Percentiles rank a stretch among this genome's conserved stretches.
Evolutionary conservation across 805 yeast genomes (phyloP).

Genomic region (Teunomyces gatunensis): DNA sequence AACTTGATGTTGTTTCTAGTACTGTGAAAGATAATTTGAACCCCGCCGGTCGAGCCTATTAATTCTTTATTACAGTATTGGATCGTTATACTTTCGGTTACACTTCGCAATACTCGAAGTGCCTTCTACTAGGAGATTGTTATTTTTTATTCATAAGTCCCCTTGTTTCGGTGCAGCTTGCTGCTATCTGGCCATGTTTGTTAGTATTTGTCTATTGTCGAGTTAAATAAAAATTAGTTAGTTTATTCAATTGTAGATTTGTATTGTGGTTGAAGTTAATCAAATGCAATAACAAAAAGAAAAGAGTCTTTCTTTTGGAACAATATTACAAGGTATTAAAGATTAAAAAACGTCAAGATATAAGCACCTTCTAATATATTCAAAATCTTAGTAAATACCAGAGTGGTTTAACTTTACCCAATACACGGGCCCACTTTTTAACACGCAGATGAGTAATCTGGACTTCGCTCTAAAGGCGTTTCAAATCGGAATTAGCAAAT

Average conservation of each 20-base stretch:
- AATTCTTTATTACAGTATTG: not conserved
- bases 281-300: too few relatives aligned
- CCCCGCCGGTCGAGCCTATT: not conserved
- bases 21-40: not conserved
- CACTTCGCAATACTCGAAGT: not conserved
- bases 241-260: not conserved
- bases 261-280: too few relatives aligned
- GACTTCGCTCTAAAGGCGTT: too few relatives aligned
- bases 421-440: too few relatives aligned
- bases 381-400: too few relatives aligned
- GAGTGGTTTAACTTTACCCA: too few relatives aligned
- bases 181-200: not conserved
- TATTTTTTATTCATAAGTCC: not conserved
- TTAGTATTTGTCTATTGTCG: not conserved
- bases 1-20: not conserved
- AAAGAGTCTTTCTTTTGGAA: too few relatives aligned
- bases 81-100: not conserved
- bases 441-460: too few relatives aligned
- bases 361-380: too few relatives aligned
- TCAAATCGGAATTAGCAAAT: too few relatives aligned
- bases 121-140: not conserved
- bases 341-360: too few relatives aligned
- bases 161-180: constrained; percentile 2
- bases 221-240: not conserved
- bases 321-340: too few relatives aligned